Percentiles rank a stretch among this genome's conserved stretches.
Evolutionary conservation across 495 filamentous ascomycete species (phyloP).

Genomic region (Evernia prunastri): DNA sequence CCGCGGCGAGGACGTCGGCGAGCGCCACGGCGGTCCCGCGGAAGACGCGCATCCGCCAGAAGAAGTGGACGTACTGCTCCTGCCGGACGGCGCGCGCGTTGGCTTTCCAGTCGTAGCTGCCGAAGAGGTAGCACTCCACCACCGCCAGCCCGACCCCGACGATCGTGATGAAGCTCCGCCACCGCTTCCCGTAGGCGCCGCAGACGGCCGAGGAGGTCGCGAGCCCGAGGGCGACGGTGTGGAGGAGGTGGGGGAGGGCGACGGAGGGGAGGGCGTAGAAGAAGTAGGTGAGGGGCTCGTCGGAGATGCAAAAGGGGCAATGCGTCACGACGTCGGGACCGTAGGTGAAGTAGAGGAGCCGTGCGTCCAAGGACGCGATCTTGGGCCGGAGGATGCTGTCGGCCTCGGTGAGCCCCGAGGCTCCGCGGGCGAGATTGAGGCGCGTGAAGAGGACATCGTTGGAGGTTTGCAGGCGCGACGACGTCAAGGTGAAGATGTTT

Average conservation of each 20-base stretch:
- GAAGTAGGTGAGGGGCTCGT: constrained; percentile 64
- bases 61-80: constrained; percentile 57
- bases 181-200: constrained; percentile 52
- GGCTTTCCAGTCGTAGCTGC: constrained; percentile 51
- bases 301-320: constrained; percentile 78
- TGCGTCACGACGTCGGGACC: constrained; percentile 63
- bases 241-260: constrained; percentile 67
- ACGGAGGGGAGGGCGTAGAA: constrained; percentile 74
- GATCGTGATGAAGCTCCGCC: constrained; percentile 64
- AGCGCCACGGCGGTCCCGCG: constrained; percentile 54
- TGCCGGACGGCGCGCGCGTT: constrained; percentile 54
- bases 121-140: constrained; percentile 56
- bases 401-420: constrained; percentile 44
- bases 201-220: constrained; percentile 50
- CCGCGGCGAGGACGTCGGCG: constrained; percentile 55
- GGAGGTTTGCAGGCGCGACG: constrained; percentile 76
- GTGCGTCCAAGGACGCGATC: constrained; percentile 61
- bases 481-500: constrained; percentile 74
- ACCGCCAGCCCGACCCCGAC: constrained; percentile 52
- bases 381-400: constrained; percentile 61
- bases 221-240: constrained; percentile 62
- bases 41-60: constrained; percentile 56
- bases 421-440: constrained; percentile 55
- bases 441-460: constrained; percentile 81
- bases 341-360: constrained; percentile 75